A percentile compares a stretch with the other conserved stretches of the same genome.
These are phyloP conservation scores for Rhododendron simsii DNA, from an alignment of 148 eudicot genomes.

Conservation along the genomic window DNA sequence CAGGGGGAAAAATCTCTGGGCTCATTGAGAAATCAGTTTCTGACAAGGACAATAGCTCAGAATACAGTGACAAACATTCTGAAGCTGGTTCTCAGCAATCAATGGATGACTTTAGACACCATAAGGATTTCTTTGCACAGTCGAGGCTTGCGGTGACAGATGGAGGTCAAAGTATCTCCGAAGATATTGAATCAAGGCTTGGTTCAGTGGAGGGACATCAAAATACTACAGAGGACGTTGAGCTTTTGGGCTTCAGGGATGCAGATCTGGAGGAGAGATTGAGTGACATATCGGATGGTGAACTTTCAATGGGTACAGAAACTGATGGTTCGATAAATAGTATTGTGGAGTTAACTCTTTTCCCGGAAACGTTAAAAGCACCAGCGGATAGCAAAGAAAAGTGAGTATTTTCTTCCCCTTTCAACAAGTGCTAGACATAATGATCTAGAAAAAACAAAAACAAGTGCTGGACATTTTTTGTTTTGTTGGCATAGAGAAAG, in stretches of 20 bases:
- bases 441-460: background rate
- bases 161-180: conserved; percentile 31
- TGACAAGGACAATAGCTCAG: conserved; percentile 70
- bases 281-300: conserved; percentile 97
- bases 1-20: conserved; percentile 33
- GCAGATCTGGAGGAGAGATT: conserved; percentile 79
- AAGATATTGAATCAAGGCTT: conserved; percentile 32
- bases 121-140: conserved; percentile 41
- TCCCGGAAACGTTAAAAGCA: conserved; percentile 60
- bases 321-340: conserved; percentile 86
- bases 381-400: conserved; percentile 40
- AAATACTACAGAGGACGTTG: conserved; percentile 53
- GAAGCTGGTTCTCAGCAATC: conserved; percentile 76
- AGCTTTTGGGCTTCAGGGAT: conserved; percentile 77
- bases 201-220: conserved; percentile 28
- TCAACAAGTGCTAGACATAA: background rate
- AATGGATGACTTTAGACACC: conserved; percentile 50
- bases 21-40: conserved; percentile 38
- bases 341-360: conserved; percentile 83
- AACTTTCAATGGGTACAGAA: conserved; percentile 95
- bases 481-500: background rate
- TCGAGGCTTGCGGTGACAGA: conserved; percentile 35
- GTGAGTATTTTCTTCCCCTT: conserved; percentile 20
- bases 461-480: background rate
- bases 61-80: conserved; percentile 67